Evolutionary conservation across 2,329 filamentous ascomycete genomes (phyloP).

Genomic region (Pestalotiopsis fici): DNA sequence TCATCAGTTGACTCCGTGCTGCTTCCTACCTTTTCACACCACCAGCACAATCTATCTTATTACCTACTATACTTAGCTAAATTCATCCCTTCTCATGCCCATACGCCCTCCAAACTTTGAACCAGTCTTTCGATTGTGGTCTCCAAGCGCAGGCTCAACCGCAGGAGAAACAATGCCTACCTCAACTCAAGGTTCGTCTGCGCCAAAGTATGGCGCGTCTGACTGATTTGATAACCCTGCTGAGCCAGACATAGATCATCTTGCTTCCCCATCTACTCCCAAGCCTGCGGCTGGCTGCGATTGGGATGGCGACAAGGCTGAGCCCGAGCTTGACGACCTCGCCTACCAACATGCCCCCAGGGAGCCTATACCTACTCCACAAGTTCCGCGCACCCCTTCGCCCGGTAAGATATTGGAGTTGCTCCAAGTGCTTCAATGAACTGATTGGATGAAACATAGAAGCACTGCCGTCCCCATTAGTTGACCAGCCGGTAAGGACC

Average conservation of each 20-base stretch:
- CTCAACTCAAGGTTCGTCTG: neutral
- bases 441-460: neutral
- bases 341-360: constrained; percentile 14
- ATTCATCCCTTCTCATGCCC: neutral
- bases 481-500: neutral
- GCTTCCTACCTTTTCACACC: neutral
- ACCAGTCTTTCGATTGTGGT: neutral
- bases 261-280: neutral
- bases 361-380: neutral
- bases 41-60: neutral
- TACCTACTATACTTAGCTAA: neutral
- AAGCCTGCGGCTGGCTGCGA: constrained; percentile 15
- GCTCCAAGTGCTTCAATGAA: neutral
- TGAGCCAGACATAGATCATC: neutral
- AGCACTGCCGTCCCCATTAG: neutral
- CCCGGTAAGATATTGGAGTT: neutral
- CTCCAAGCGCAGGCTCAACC: neutral
- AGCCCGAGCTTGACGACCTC: constrained; percentile 26
- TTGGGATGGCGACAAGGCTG: constrained; percentile 24
- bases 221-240: neutral
- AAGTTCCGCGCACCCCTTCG: neutral
- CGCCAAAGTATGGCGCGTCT: neutral
- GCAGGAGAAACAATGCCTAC: neutral
- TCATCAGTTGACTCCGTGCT: neutral
- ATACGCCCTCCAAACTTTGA: neutral